Percentiles rank a stretch among this genome's conserved stretches.
phyloP scores from a whole-genome alignment of 768 basidiomycete genomes.

The Suillus tomentosus region DNA sequence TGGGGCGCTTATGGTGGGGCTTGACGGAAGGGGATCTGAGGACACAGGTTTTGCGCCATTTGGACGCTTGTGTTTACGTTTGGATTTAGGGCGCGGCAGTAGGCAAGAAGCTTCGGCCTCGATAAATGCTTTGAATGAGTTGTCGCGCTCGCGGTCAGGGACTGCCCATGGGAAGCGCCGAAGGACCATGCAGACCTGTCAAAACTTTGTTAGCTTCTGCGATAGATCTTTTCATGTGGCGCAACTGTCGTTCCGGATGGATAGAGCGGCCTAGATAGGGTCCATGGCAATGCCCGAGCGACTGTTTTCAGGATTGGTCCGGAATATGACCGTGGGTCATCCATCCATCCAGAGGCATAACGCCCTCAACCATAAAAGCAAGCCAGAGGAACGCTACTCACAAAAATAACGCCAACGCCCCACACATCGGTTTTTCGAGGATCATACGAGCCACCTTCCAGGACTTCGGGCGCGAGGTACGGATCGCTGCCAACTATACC shows the following conservation, averaged over 20 bases:
- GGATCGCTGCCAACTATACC: conserved; percentile 98
- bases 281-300: background rate
- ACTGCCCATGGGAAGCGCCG: conserved; percentile 99
- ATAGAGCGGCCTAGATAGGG: conserved; percentile 4
- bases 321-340: background rate
- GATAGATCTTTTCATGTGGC: background rate
- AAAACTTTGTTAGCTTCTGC: background rate
- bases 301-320: background rate
- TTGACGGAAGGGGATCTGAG: background rate
- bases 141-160: conserved; percentile 91
- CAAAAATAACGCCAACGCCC: conserved; percentile 97
- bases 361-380: conserved; percentile 1
- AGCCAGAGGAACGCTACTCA: conserved; percentile 37
- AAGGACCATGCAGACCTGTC: conserved; percentile 82
- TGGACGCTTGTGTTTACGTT: conserved; percentile 9
- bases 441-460: conserved; percentile 80
- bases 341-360: background rate
- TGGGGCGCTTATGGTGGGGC: conserved; percentile 22
- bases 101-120: conserved; percentile 85
- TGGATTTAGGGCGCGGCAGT: conserved; percentile 31
- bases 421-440: conserved; percentile 98
- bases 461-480: conserved; percentile 96
- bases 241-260: background rate
- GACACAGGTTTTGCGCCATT: conserved; percentile 1
- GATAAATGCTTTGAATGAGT: conserved; percentile 89